phyloP scores from a whole-genome alignment of 2,329 filamentous ascomycete genomes.

The Saccharata proteae region DNA sequence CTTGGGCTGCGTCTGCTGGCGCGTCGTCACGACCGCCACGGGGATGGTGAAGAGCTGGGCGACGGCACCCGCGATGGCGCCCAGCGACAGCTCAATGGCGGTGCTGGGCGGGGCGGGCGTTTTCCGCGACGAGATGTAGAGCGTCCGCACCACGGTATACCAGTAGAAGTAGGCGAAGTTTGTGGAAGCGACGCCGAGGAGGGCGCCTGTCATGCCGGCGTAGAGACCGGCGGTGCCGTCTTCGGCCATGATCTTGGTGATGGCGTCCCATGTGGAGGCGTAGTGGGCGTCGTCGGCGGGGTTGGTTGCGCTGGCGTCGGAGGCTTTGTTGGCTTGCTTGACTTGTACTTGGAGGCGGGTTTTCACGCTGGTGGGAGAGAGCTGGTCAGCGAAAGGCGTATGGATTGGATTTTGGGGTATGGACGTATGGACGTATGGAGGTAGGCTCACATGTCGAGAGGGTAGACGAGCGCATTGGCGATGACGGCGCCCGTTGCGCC shows the following conservation, averaged over 20 bases:
- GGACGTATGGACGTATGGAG: constrained; percentile 5
- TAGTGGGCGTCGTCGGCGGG: constrained; percentile 57
- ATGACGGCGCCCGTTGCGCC: constrained; percentile 87
- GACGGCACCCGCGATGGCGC: constrained; percentile 76
- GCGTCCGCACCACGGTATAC: constrained; percentile 76
- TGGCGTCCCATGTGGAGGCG: constrained; percentile 74
- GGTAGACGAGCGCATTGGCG: constrained; percentile 91
- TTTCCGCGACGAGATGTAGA: constrained; percentile 56
- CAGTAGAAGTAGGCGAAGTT: constrained; percentile 99
- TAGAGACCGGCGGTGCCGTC: constrained; percentile 81
- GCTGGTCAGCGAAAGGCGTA: constrained; percentile 1
- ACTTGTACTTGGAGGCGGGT: constrained; percentile 93
- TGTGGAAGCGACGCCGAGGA: constrained; percentile 87
- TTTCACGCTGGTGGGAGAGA: constrained; percentile 81
- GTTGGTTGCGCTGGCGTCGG: constrained; percentile 16
- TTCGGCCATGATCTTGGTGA: constrained; percentile 66
- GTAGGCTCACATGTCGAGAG: constrained; percentile 74
- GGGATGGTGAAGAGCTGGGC: constrained; percentile 96
- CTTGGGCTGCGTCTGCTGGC: constrained; percentile 87
- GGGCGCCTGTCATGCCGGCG: constrained; percentile 71
- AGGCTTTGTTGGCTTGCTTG: constrained; percentile 41
- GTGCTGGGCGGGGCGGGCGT: constrained; percentile 59
- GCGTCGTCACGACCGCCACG: constrained; percentile 86
- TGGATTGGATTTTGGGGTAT: constrained; percentile 1
- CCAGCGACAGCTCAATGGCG: constrained; percentile 68